Conservation (phyloP, 1,139 yeast species). For the Geotrichum aggregatum region DNA sequence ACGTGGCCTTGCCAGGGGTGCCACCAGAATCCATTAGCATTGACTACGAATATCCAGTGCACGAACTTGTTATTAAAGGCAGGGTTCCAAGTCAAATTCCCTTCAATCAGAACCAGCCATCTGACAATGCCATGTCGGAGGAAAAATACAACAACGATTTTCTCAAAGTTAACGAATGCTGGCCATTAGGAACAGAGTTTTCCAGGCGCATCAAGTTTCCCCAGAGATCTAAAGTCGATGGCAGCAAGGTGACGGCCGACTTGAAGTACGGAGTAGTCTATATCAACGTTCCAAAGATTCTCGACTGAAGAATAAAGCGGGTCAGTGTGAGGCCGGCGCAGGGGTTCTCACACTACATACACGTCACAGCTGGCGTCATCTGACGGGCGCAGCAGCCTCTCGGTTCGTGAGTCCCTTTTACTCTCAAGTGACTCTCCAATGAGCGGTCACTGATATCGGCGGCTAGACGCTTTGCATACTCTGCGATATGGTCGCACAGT, state of each 20-base stretch:
- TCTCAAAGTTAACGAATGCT: slow-evolving; percentile 12
- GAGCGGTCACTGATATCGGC: too few species aligned
- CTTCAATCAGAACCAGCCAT: slow-evolving; percentile 3
- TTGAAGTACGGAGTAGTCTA: slow-evolving; percentile 12
- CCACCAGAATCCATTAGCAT: slow-evolving; percentile 12
- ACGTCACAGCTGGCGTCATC: too few species aligned
- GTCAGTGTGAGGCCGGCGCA: too few species aligned
- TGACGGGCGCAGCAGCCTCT: too few species aligned
- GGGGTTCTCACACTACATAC: too few species aligned
- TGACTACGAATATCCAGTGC: slow-evolving; percentile 6
- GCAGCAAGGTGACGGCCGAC: slow-evolving; percentile 12
- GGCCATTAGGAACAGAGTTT: slow-evolving; percentile 9
- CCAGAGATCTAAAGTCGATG: slow-evolving; percentile 5
- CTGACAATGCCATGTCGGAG: background rate
- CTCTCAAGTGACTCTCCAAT: too few species aligned
- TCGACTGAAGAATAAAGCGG: background rate
- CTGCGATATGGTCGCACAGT: too few species aligned
- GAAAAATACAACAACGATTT: slow-evolving; percentile 7
- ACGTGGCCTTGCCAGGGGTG: slow-evolving; percentile 13
- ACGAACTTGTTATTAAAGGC: slow-evolving; percentile 10
- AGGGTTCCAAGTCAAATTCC: slow-evolving; percentile 10
- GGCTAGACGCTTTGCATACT: too few species aligned
- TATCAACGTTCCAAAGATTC: slow-evolving; percentile 11
- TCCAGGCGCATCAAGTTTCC: slow-evolving; percentile 13
- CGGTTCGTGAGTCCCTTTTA: too few species aligned